These are phyloP conservation scores for Syzygium oleosum DNA, from an alignment of 345 rosid genomes.

Conservation along the genomic window DNA sequence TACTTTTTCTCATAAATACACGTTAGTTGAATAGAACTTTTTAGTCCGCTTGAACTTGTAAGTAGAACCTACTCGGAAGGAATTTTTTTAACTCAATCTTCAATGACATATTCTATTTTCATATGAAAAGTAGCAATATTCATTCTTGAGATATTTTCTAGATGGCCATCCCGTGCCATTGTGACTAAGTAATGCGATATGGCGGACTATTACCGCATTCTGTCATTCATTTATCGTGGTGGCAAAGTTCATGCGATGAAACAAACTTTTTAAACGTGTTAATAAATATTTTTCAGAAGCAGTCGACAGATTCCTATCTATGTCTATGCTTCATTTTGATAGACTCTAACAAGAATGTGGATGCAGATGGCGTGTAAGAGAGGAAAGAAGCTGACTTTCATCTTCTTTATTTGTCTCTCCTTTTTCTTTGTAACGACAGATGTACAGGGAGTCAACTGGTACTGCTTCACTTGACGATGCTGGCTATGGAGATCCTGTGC, in stretches of 20 bases:
- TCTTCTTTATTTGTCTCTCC: not conserved
- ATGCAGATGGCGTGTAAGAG: not conserved
- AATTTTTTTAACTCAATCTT: not conserved
- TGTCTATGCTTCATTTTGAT: not conserved
- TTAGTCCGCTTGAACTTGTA: not conserved
- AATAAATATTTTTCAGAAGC: not conserved
- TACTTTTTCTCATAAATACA: not conserved
- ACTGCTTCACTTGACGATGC: conserved; percentile 46
- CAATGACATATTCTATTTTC: not conserved
- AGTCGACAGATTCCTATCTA: not conserved
- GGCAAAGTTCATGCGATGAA: not conserved
- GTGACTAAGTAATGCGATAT: not conserved
- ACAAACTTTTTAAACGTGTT: not conserved
- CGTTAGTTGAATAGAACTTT: not conserved
- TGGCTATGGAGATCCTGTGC: conserved; percentile 77
- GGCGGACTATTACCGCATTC: not conserved
- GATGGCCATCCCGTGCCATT: not conserved
- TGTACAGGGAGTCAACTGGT: conserved; percentile 68
- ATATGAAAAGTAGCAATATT: not conserved
- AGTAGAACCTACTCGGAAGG: not conserved
- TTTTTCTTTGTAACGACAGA: conserved; percentile 6
- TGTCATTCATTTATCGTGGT: not conserved
- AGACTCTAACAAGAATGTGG: not conserved
- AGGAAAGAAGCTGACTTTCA: not conserved
- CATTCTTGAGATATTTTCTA: not conserved